These are phyloP conservation scores for Eutrema salsugineum DNA, from an alignment of 441 rosid species.

Conservation along the genomic window DNA sequence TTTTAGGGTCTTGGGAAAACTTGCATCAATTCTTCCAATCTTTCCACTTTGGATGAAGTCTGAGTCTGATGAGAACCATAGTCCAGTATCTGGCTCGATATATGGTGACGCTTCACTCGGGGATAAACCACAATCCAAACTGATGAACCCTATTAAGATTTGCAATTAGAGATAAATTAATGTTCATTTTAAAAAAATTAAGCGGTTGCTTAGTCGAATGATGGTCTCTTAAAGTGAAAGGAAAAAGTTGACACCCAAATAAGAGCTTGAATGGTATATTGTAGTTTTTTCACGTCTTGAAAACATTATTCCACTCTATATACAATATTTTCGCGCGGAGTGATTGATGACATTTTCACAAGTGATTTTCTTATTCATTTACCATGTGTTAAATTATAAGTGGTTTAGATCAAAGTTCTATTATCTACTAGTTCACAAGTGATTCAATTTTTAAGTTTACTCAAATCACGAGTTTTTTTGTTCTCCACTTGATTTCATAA, in stretches of 20 bases:
- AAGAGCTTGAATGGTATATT: background rate
- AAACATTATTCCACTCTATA: too few species aligned
- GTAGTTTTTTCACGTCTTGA: background rate
- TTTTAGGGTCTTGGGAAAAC: background rate
- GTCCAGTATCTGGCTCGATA: conserved; percentile 6
- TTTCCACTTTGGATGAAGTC: conserved; percentile 23
- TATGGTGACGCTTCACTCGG: conserved; percentile 12
- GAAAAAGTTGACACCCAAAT: background rate
- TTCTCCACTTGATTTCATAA: background rate
- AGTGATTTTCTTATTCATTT: background rate
- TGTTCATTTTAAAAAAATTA: background rate
- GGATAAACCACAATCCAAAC: conserved; percentile 40
- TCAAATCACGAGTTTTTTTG: background rate
- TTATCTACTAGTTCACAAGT: background rate
- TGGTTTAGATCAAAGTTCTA: background rate
- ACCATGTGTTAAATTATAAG: too few species aligned
- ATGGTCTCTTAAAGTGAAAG: background rate
- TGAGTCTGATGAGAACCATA: conserved; percentile 30
- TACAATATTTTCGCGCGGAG: background rate
- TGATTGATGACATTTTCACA: background rate
- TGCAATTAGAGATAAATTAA: background rate
- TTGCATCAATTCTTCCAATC: background rate
- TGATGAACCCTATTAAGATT: conserved; percentile 37
- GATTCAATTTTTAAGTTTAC: too few species aligned
- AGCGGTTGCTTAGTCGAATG: background rate